phyloP scores from a whole-genome alignment of 495 filamentous ascomycete genomes.

The Chaetomium cochliodes region DNA sequence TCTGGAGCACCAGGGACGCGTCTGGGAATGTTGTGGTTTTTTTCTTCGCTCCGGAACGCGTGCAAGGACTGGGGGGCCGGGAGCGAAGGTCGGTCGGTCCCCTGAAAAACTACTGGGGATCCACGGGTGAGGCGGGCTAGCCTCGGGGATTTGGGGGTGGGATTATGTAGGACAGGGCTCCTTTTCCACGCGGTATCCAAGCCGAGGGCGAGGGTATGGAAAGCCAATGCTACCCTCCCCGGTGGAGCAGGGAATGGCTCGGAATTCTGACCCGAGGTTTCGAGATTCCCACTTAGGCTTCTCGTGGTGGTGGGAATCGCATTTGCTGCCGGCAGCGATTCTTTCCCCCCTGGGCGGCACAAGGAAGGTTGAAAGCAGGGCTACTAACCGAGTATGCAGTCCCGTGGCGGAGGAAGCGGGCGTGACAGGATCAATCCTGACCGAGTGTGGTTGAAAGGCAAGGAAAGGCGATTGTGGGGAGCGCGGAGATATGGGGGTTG shows the following conservation, averaged over 20 bases:
- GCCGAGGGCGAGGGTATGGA: slow-evolving; percentile 26
- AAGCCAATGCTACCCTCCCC: slow-evolving; percentile 28
- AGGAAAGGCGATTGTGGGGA: slow-evolving; percentile 20
- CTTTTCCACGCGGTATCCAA: slow-evolving; percentile 33
- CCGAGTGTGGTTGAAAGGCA: slow-evolving; percentile 9
- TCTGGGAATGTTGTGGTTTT: slow-evolving; percentile 47
- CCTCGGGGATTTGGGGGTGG: slow-evolving; percentile 34
- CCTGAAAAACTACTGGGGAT: slow-evolving; percentile 45
- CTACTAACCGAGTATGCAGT: slow-evolving; percentile 27
- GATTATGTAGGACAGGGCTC: slow-evolving; percentile 46
- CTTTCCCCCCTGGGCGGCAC: slow-evolving; percentile 18
- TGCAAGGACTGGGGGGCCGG: slow-evolving; percentile 40
- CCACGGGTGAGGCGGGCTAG: slow-evolving; percentile 47
- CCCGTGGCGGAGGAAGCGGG: slow-evolving; percentile 17
- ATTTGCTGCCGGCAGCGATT: slow-evolving; percentile 16
- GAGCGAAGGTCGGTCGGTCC: slow-evolving; percentile 33
- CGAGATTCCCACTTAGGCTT: slow-evolving; percentile 44
- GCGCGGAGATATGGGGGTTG: slow-evolving; percentile 15
- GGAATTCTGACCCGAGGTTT: slow-evolving; percentile 48
- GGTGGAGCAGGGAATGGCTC: slow-evolving; percentile 45
- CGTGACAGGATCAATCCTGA: slow-evolving; percentile 18
- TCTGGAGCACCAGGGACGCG: slow-evolving; percentile 38
- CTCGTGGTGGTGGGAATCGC: slow-evolving; percentile 15
- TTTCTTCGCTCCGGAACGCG: slow-evolving; percentile 25
- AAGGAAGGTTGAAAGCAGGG: slow-evolving; percentile 7